These are phyloP conservation scores for Metschnikowia borealis DNA, from an alignment of 805 yeast genomes.

Conservation along the genomic window DNA sequence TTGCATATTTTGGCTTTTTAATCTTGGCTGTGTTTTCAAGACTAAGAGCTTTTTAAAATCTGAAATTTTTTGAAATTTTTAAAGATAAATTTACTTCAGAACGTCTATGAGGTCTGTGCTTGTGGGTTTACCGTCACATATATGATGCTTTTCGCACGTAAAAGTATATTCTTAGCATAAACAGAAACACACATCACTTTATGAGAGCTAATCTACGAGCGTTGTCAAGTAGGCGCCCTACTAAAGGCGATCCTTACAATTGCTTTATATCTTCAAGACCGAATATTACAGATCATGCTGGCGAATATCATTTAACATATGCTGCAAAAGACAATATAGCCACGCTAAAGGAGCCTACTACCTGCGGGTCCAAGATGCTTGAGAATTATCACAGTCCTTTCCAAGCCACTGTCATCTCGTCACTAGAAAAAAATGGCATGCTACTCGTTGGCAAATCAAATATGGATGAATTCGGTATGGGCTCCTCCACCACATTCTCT, in stretches of 20 bases:
- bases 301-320: conserved; percentile 1
- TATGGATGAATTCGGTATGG: conserved; percentile 98
- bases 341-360: conserved; percentile 59
- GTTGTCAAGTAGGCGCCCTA: background rate
- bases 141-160: background rate
- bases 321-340: conserved; percentile 75
- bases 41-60: background rate
- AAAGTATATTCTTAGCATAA: background rate
- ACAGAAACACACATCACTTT: background rate
- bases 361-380: conserved; percentile 73
- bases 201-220: conserved; percentile 2
- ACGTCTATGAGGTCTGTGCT: too few relatives aligned
- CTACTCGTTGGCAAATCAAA: conserved; percentile 74
- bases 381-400: conserved; percentile 66
- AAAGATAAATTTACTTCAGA: too few relatives aligned
- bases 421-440: conserved; percentile 52
- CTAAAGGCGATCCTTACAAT: conserved; percentile 12
- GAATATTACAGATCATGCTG: background rate
- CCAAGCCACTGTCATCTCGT: conserved; percentile 66
- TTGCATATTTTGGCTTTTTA: too few relatives aligned
- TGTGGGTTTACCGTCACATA: too few relatives aligned
- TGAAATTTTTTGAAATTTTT: too few relatives aligned
- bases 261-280: conserved; percentile 7
- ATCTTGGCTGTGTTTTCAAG: too few relatives aligned
- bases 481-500: conserved; percentile 61